These are phyloP conservation scores for Candida labiduridarum DNA, from an alignment of 1,139 yeast genomes.

Conservation along the genomic window DNA sequence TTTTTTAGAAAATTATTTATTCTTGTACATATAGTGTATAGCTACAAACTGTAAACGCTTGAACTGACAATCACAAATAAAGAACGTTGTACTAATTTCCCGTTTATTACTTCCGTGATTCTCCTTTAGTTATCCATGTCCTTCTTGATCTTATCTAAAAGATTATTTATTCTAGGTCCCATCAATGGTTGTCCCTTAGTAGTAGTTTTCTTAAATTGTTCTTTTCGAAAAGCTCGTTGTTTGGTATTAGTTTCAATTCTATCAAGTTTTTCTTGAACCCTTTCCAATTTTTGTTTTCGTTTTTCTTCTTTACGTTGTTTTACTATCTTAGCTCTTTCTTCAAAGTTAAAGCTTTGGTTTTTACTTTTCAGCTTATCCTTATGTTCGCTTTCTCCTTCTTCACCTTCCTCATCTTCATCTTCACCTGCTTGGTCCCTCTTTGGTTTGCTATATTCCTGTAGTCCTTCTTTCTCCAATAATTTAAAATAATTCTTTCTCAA, in stretches of 20 bases:
- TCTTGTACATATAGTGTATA: slow-evolving; percentile 2
- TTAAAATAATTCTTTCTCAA: slow-evolving; percentile 82
- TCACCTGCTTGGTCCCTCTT: slow-evolving; percentile 1
- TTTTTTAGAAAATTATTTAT: slow-evolving; percentile 7
- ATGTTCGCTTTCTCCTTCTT: slow-evolving; percentile 2
- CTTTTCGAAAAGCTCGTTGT: slow-evolving; percentile 48
- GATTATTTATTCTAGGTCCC: slow-evolving; percentile 84
- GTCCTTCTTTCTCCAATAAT: slow-evolving; percentile 72
- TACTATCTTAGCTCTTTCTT: slow-evolving; percentile 51
- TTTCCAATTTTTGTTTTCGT: slow-evolving; percentile 32
- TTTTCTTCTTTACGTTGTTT: slow-evolving; percentile 45
- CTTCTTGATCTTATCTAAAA: slow-evolving; percentile 74
- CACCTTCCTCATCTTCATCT: slow-evolving; percentile 6
- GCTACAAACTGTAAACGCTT: too few species aligned
- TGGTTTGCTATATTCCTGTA: slow-evolving; percentile 12
- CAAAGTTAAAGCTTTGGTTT: slow-evolving; percentile 32
- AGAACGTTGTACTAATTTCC: too few species aligned
- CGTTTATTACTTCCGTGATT: not conserved
- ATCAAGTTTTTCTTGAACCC: slow-evolving; percentile 26
- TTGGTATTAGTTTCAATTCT: slow-evolving; percentile 24
- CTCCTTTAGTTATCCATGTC: slow-evolving; percentile 27
- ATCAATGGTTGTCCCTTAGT: slow-evolving; percentile 82
- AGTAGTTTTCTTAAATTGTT: slow-evolving; percentile 60
- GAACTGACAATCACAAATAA: too few species aligned
- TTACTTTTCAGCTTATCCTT: slow-evolving; percentile 18